phyloP scores from a whole-genome alignment of 805 yeast species.

The Yamadazyma philogaea region DNA sequence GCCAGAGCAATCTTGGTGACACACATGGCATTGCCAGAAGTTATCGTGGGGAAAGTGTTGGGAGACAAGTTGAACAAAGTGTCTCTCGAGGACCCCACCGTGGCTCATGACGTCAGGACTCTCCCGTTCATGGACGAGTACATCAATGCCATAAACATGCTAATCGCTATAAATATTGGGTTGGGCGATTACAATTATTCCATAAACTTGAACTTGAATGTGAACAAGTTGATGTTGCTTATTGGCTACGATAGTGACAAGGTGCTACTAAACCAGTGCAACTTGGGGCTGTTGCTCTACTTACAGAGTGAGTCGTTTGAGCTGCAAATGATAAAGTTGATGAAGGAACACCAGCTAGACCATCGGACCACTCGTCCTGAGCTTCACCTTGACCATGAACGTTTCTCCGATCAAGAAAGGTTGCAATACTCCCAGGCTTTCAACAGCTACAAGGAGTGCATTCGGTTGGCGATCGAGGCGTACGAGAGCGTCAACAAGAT shows the following conservation, averaged over 20 bases:
- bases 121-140: constrained; percentile 65
- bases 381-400: constrained; percentile 19
- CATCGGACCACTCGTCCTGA: constrained; percentile 15
- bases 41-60: constrained; percentile 50
- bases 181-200: constrained; percentile 67
- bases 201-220: constrained; percentile 54
- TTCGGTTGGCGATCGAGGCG: constrained; percentile 29
- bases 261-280: constrained; percentile 61
- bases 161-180: constrained; percentile 66
- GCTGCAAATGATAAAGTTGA: constrained; percentile 19
- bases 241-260: constrained; percentile 68
- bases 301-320: constrained; percentile 65
- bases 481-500: constrained; percentile 36
- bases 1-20: constrained; percentile 59
- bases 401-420: not conserved
- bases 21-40: constrained; percentile 64
- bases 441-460: constrained; percentile 18
- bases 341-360: constrained; percentile 34
- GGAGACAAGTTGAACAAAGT: constrained; percentile 17
- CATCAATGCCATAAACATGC: constrained; percentile 72
- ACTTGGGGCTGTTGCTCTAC: constrained; percentile 66
- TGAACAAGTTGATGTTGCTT: constrained; percentile 70
- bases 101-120: not conserved
- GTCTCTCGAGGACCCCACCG: constrained; percentile 1
- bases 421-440: constrained; percentile 25